phyloP scores from a whole-genome alignment of 441 rosid species.

The Jatropha multifida region DNA sequence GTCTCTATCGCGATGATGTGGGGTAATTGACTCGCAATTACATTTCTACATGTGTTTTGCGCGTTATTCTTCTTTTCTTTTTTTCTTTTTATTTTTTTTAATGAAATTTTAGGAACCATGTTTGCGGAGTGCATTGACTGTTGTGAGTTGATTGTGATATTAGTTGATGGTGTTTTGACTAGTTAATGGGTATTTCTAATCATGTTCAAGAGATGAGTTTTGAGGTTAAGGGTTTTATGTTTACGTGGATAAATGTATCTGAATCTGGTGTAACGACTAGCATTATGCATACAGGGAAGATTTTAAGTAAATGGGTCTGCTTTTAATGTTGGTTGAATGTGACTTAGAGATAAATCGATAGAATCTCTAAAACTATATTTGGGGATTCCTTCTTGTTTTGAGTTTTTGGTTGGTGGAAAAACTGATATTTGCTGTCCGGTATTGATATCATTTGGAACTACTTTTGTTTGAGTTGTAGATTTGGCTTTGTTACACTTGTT shows the following conservation, averaged over 20 bases:
- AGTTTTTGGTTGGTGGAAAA: neutral
- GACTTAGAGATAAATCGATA: neutral
- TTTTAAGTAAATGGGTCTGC: neutral
- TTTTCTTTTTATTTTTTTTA: neutral
- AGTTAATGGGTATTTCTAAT: neutral
- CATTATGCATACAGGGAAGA: neutral
- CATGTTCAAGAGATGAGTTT: neutral
- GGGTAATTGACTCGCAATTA: slow-evolving; percentile 40
- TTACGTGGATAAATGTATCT: neutral
- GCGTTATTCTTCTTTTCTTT: neutral
- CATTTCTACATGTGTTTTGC: neutral
- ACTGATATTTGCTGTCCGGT: neutral
- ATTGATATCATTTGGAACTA: neutral
- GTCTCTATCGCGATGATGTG: slow-evolving; percentile 95
- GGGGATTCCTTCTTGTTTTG: neutral
- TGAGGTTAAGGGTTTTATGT: neutral
- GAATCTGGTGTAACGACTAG: neutral
- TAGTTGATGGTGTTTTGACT: neutral
- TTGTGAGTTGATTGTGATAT: neutral
- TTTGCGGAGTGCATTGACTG: neutral
- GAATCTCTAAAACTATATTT: neutral
- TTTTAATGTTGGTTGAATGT: slow-evolving; percentile 2
- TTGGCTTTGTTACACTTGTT: no score
- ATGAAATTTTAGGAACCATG: neutral
- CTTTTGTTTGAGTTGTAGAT: neutral